phyloP scores from a whole-genome alignment of 371 early-diverging fungal species.

The Chytridium lagenaria region DNA sequence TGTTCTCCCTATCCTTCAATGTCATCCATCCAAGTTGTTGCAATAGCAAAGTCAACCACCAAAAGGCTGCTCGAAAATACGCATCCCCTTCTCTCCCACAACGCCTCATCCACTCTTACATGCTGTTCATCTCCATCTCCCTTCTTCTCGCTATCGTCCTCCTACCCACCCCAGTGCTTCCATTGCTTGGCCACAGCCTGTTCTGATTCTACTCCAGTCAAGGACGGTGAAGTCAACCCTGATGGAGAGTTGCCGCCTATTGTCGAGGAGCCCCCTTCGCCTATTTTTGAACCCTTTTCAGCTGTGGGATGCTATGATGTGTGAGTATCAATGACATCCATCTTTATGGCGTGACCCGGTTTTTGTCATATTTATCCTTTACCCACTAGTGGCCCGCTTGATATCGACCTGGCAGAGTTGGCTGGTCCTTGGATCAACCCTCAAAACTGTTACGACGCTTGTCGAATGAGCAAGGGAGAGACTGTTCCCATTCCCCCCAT shows the following conservation, averaged over 20 bases:
- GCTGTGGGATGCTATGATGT: too few species aligned
- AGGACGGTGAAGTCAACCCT: background rate
- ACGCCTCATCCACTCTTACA: background rate
- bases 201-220: background rate
- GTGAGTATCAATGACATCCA: too few species aligned
- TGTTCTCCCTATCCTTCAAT: background rate
- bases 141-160: background rate
- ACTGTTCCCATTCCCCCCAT: background rate
- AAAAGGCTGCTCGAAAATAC: background rate
- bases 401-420: background rate
- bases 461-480: background rate
- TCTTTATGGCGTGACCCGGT: too few species aligned
- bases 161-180: background rate
- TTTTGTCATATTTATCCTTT: too few species aligned
- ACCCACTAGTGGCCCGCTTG: background rate
- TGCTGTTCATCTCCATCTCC: background rate
- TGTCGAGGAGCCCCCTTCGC: background rate
- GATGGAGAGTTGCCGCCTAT: background rate
- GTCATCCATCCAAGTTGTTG: background rate
- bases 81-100: too few species aligned
- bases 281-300: background rate
- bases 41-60: background rate
- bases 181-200: background rate
- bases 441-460: background rate
- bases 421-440: background rate